Conservation (phyloP, 2,329 filamentous ascomycete genomes). For the Colletotrichum sp. region DNA sequence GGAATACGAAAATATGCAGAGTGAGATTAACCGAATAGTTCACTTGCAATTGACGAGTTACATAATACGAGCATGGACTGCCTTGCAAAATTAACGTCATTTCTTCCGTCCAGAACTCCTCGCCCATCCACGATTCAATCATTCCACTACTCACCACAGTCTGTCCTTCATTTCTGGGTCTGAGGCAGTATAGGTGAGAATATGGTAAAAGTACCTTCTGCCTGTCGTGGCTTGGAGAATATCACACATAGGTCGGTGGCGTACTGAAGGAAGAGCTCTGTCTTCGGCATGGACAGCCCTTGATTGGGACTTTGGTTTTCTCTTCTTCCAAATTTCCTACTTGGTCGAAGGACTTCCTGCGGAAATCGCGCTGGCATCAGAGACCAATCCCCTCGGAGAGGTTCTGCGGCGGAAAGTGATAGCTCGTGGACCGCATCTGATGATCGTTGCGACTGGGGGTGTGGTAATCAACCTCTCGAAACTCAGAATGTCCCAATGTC, state of each 20-base stretch:
- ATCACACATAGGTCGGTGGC: neutral
- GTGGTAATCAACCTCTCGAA: neutral
- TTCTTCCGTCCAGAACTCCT: neutral
- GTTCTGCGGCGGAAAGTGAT: accelerated
- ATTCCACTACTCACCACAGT: neutral
- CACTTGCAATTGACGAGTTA: accelerated
- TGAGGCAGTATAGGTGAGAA: too few species aligned
- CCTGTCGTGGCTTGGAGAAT: neutral
- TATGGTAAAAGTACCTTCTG: neutral
- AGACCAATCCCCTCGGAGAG: neutral
- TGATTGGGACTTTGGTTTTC: accelerated
- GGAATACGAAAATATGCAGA: neutral
- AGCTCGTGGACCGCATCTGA: neutral
- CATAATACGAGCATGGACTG: neutral
- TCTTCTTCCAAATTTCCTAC: accelerated
- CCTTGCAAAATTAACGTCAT: neutral
- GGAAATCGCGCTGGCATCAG: accelerated
- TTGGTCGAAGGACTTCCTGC: neutral
- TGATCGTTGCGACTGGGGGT: neutral
- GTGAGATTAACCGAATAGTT: neutral
- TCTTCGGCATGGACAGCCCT: neutral
- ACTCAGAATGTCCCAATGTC: neutral
- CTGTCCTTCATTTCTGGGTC: accelerated
- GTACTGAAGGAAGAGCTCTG: neutral
- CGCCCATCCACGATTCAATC: neutral